Conservation (phyloP, 2,329 filamentous ascomycete genomes). For the Scopulariopsis brevicaulis region DNA sequence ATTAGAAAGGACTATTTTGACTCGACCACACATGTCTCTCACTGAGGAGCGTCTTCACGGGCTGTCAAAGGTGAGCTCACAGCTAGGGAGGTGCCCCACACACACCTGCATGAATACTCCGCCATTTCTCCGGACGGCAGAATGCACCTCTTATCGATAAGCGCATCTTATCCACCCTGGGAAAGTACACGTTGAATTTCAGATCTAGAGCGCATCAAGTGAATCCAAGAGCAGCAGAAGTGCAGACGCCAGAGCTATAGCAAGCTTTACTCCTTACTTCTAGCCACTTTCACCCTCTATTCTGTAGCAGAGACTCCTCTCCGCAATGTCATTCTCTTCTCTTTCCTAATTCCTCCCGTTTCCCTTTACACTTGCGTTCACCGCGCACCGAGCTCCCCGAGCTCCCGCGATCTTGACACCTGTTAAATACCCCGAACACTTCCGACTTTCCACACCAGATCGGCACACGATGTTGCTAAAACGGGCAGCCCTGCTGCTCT, state of each 20-base stretch:
- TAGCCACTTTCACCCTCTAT: neutral
- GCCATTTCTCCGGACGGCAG: neutral
- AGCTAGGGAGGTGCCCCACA: too few species aligned
- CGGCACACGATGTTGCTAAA: constrained; percentile 36
- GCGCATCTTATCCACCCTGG: neutral
- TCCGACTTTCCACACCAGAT: neutral
- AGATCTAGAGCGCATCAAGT: neutral
- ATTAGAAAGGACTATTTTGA: too few species aligned
- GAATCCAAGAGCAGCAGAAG: neutral
- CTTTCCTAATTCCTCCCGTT: too few species aligned
- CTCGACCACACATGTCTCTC: too few species aligned
- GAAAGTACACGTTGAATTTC: constrained; percentile 5
- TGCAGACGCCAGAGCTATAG: neutral
- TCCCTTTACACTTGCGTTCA: neutral
- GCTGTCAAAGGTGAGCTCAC: too few species aligned
- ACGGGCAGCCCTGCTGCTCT: constrained; percentile 35
- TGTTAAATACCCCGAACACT: neutral
- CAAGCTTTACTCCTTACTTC: neutral
- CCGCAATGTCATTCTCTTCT: too few species aligned
- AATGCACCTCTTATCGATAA: neutral
- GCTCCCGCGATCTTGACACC: neutral
- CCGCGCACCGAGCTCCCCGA: neutral
- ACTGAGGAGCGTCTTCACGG: too few species aligned
- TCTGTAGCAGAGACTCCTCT: too few species aligned
- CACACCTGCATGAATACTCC: neutral